A percentile compares a stretch with the other conserved stretches of the same genome.
These are phyloP conservation scores for Botrytis byssoidea DNA, from an alignment of 2,329 filamentous ascomycete species.

Conservation along the genomic window DNA sequence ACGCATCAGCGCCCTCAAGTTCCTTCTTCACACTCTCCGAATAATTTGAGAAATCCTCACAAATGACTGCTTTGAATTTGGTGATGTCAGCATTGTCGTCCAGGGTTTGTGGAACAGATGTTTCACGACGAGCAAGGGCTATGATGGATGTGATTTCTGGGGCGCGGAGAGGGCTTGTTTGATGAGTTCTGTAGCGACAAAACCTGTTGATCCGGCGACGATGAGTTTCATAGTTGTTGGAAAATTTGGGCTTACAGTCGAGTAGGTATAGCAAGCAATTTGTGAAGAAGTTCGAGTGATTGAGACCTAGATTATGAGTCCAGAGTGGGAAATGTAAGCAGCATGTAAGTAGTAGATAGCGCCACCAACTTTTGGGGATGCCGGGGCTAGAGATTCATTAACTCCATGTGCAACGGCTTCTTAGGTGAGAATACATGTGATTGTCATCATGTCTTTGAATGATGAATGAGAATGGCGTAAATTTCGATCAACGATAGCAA, in stretches of 20 bases:
- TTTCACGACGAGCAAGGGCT: slow-evolving; percentile 35
- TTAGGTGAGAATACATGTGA: neutral
- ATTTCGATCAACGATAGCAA: neutral
- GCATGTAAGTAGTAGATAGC: neutral
- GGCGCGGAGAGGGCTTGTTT: slow-evolving; percentile 39
- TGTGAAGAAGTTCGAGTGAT: neutral
- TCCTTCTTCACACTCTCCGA: slow-evolving; percentile 37
- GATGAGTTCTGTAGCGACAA: slow-evolving; percentile 41
- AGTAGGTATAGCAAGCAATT: neutral
- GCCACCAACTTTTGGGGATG: neutral
- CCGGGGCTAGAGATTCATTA: neutral
- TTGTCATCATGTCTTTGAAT: neutral
- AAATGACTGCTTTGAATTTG: slow-evolving; percentile 40
- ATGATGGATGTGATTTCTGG: slow-evolving; percentile 37
- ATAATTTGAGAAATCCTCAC: slow-evolving; percentile 40
- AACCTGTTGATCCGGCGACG: slow-evolving; percentile 40
- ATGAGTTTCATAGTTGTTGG: slow-evolving; percentile 39
- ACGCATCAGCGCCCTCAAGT: slow-evolving; percentile 39
- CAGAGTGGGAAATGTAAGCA: neutral
- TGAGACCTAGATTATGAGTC: neutral
- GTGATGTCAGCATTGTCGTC: neutral
- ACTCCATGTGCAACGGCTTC: neutral
- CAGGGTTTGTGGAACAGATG: slow-evolving; percentile 22
- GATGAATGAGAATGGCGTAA: neutral
- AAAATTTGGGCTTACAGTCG: neutral